A percentile compares a stretch with the other conserved stretches of the same genome.
phyloP scores from a whole-genome alignment of 2,329 filamentous ascomycete genomes.

The Colletotrichum limetticola region DNA sequence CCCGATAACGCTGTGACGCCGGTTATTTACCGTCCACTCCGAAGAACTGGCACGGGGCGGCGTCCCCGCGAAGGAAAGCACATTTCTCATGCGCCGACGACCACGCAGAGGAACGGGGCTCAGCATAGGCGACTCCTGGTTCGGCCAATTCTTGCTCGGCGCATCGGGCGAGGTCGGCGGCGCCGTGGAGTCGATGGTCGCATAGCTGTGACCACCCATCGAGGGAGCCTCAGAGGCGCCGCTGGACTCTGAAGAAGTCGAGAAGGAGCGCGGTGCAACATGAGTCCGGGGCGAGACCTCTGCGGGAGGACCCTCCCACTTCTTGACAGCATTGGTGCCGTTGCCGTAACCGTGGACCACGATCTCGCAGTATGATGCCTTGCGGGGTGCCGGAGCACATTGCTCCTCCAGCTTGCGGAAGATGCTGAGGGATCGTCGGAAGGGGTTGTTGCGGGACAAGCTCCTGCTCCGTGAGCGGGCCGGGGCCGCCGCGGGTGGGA shows the following conservation, averaged over 20 bases:
- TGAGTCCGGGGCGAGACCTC: neutral
- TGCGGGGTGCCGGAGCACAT: constrained; percentile 10
- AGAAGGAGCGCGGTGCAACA: constrained; percentile 31
- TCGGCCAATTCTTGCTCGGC: constrained; percentile 26
- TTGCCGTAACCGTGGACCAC: constrained; percentile 65
- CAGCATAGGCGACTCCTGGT: constrained; percentile 27
- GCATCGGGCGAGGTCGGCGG: constrained; percentile 39
- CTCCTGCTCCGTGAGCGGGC: constrained; percentile 41
- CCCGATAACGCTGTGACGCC: constrained; percentile 14
- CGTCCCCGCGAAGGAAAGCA: constrained; percentile 18
- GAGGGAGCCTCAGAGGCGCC: constrained; percentile 38
- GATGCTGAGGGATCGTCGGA: constrained; percentile 48
- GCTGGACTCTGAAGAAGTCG: constrained; percentile 37
- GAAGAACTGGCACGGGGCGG: constrained; percentile 2
- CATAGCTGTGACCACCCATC: constrained; percentile 41
- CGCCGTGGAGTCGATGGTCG: constrained; percentile 41
- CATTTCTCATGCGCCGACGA: constrained; percentile 40
- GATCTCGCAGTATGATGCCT: constrained; percentile 59
- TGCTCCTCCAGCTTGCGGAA: constrained; percentile 38
- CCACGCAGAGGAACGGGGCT: constrained; percentile 40
- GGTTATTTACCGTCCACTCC: neutral
- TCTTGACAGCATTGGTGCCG: constrained; percentile 54
- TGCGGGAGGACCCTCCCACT: constrained; percentile 5
- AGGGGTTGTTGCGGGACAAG: constrained; percentile 37
- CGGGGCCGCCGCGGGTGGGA: constrained; percentile 29